Base-by-base conservation (phyloP, 2,329 filamentous ascomycete genomes). In the Hymenoscyphus albidus region DNA sequence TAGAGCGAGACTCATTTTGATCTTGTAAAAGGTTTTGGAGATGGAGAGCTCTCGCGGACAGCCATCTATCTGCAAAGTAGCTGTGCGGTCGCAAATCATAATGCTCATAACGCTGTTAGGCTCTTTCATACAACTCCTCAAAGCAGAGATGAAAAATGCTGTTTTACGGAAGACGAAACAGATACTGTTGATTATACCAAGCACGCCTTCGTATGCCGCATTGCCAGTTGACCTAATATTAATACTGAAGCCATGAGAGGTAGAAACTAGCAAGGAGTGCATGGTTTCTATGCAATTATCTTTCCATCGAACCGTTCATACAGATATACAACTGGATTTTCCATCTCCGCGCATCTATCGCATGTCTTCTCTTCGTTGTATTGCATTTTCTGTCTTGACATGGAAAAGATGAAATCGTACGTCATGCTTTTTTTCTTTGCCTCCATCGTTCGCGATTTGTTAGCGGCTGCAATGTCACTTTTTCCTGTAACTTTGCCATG, bases 41-140 rank as follows among this genome's bases (percentile, higher is more conserved):
- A 18, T 10, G n/a, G 6, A 51, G 81, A 12, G 44, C 44, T 51
- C 44, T 51, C 16, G 44, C 22, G 22, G 12, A 88, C 84, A 18
- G 85, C 5, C 87, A 85, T 0, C 85, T 87, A 39, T 87, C 81
- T 58, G 86, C 81, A 69, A 87, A 87, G 1, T 84, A 83, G 0
- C 84, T 86, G 72, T 88, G 85, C 2, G 88, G 78, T 27, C 82
- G 81, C 62, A 87, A 82, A 54, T 83, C 85, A 67, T 83, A 87
- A 71, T 86, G 81, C 69, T 88, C 85, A 0, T 87, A 78, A 16
- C 85, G 80, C 71, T 88, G 83, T n/a, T 86, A 75, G 16, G 18
- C 12, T 51, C n/a, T 51, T 3, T 51, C n/a, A 51, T 18, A 51
- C 2, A 18, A n/a, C 2, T 51, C 44, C 18, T 18, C 22, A 7